Evolutionary conservation across 345 rosid genomes (phyloP).

Genomic region (Chamaenerion angustifolium): DNA sequence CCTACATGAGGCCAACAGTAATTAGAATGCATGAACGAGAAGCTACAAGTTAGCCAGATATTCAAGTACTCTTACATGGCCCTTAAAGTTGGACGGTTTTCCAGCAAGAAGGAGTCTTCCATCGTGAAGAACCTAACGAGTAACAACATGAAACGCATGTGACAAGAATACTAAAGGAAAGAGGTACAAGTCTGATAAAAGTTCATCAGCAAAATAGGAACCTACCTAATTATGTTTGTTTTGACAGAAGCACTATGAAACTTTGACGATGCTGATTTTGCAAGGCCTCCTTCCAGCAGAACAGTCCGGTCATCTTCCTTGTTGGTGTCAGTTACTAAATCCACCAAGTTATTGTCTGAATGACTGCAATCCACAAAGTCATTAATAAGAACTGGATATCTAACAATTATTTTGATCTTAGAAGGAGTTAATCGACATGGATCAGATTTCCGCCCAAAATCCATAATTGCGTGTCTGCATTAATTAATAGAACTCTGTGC

Average conservation of each 20-base stretch:
- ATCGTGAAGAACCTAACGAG: slow-evolving; percentile 61
- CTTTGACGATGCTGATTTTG: slow-evolving; percentile 62
- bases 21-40: too few relatives aligned
- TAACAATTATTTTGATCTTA: too few relatives aligned
- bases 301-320: slow-evolving; percentile 80
- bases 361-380: slow-evolving; percentile 40
- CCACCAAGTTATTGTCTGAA: slow-evolving; percentile 77
- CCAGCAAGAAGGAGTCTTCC: slow-evolving; percentile 91
- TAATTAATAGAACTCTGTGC: too few relatives aligned
- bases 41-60: too few relatives aligned
- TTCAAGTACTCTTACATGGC: slow-evolving; percentile 49
- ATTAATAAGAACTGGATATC: too few relatives aligned
- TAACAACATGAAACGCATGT: slow-evolving; percentile 11
- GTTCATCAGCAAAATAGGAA: slow-evolving; percentile 10
- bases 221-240: slow-evolving; percentile 86
- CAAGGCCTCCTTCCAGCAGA: slow-evolving; percentile 83
- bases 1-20: slow-evolving; percentile 20
- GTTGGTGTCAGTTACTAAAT: slow-evolving; percentile 41
- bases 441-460: too few relatives aligned
- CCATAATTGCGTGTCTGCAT: too few relatives aligned
- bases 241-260: slow-evolving; percentile 49
- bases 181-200: not conserved
- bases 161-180: slow-evolving; percentile 1
- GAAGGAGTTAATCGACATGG: too few relatives aligned
- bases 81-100: slow-evolving; percentile 69